Evolutionary conservation across 495 filamentous ascomycete species (phyloP), one percentile per base, ranked within the genome.

Genomic region (Podospora pseudocomata): DNA sequence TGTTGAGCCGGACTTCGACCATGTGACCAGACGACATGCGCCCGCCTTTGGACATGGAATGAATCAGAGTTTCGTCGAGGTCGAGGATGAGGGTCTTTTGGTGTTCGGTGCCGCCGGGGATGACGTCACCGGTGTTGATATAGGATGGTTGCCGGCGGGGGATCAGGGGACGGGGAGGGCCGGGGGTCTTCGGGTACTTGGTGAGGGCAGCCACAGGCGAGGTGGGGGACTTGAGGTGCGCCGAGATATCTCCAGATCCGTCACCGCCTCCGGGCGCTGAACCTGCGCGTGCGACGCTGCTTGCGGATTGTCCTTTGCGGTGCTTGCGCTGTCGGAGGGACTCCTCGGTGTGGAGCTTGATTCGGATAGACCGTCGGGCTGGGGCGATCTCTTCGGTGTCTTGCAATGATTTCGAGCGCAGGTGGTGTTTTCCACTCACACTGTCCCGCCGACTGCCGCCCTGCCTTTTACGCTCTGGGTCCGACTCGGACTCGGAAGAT

Each of bases 1-100:
- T 86, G 72, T 89, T 87, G 61, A 98, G 85, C 73, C 94, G 95
- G 71, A 99, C 95, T 80, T 99, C 95, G 39, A 99, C 94, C 95
- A 98, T 98, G 79, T 99, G 96, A 26, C 95, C 95, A 28, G 91
- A 94, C 71, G 90, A 92, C 93, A 97, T 97, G 55, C 93, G 87
- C 49, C 94, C 94, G 30, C 95, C 95, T 77, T 97, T 97, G 59
- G 94, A 92, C 80, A 97, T 90, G 76, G 93, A 97, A 81, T 99
- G 95, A 73, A 99, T 98, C 64, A 99, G 81, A 0, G 95, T 99
- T 75, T 99, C 95, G 77, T 99, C 95, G 18, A 99, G 86, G 76
- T 99, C 95, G 30, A 99, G 84, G 71, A 99, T 94, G 67, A 99
- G 78, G 2, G 95, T 98, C 80, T 99, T 99, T 75, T 94, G 90